Percentiles rank a stretch among this genome's conserved stretches.
Conservation (phyloP, 371 early-diverging fungal genomes). For the Phascolomyces articulosus region DNA sequence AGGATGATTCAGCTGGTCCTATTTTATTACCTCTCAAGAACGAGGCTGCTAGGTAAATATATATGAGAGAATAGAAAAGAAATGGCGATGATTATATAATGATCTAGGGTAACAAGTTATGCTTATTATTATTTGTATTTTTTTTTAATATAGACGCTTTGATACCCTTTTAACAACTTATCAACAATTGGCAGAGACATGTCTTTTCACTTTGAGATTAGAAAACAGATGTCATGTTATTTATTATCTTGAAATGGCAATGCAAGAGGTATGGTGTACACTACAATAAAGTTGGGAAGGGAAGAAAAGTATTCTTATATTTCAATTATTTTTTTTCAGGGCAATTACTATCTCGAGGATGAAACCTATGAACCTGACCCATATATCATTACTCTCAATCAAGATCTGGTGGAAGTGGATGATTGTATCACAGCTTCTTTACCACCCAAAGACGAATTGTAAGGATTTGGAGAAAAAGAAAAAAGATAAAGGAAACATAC, state of each 20-base stretch:
- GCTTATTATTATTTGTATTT: not conserved
- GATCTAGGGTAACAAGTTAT: not conserved
- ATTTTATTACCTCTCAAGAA: conserved; percentile 38
- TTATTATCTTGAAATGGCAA: conserved; percentile 88
- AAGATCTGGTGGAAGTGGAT: conserved; percentile 76
- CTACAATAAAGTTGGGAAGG: not conserved
- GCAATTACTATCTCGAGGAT: conserved; percentile 74
- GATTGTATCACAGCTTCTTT: conserved; percentile 71
- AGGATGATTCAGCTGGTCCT: conserved; percentile 8
- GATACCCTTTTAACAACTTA: conserved; percentile 64
- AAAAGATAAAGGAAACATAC: not conserved
- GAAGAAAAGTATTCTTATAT: not conserved
- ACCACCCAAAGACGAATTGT: conserved; percentile 67
- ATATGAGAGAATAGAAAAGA: not conserved
- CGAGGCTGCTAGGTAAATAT: conserved; percentile 39
- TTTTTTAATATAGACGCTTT: conserved; percentile 35
- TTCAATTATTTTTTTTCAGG: conserved; percentile 30
- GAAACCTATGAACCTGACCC: conserved; percentile 85
- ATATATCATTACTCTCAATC: conserved; percentile 80
- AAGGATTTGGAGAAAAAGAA: no score
- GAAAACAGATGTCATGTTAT: conserved; percentile 88
- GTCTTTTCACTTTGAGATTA: conserved; percentile 78
- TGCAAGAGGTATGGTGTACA: conserved; percentile 71
- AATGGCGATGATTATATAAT: no score
- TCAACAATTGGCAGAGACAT: conserved; percentile 76